Conservation (phyloP, 2,329 filamentous ascomycete genomes). For the Helotiales sp. region DNA sequence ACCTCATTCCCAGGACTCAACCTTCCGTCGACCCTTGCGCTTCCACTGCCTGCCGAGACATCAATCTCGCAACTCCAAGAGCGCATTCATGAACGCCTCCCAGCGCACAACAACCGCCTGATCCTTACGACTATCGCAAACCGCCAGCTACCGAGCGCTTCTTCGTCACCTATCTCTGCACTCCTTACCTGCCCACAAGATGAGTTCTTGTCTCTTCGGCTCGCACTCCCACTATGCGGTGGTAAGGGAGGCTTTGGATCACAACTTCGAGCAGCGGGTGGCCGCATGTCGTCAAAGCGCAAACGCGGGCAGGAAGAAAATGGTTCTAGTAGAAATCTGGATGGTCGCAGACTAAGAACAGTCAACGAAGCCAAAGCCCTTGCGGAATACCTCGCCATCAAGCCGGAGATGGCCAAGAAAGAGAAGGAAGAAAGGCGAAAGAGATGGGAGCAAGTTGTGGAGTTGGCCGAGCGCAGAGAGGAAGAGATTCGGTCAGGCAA, state of each 20-base stretch:
- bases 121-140: slow-evolving; percentile 83
- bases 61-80: slow-evolving; percentile 67
- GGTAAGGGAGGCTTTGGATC: slow-evolving; percentile 98
- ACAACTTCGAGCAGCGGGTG: slow-evolving; percentile 92
- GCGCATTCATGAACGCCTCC: slow-evolving; percentile 61
- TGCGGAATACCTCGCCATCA: slow-evolving; percentile 91
- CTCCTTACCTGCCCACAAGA: slow-evolving; percentile 58
- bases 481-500: slow-evolving; percentile 77
- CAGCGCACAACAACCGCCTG: slow-evolving; percentile 57
- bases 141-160: slow-evolving; percentile 61
- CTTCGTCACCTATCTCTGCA: slow-evolving; percentile 55
- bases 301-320: slow-evolving; percentile 85
- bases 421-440: slow-evolving; percentile 84
- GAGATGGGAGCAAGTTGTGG: slow-evolving; percentile 86
- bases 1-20: slow-evolving; percentile 81
- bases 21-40: slow-evolving; percentile 76
- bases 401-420: slow-evolving; percentile 94
- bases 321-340: slow-evolving; percentile 88
- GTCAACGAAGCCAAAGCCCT: slow-evolving; percentile 94
- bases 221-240: slow-evolving; percentile 78
- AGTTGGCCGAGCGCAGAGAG: slow-evolving; percentile 78
- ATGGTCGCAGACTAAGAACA: slow-evolving; percentile 85
- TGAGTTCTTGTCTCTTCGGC: slow-evolving; percentile 78
- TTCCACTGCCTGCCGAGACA: slow-evolving; percentile 68
- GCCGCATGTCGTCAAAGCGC: slow-evolving; percentile 91